These are phyloP conservation scores for Datura wrightii DNA, from an alignment of 257 asterid species.

Conservation along the genomic window DNA sequence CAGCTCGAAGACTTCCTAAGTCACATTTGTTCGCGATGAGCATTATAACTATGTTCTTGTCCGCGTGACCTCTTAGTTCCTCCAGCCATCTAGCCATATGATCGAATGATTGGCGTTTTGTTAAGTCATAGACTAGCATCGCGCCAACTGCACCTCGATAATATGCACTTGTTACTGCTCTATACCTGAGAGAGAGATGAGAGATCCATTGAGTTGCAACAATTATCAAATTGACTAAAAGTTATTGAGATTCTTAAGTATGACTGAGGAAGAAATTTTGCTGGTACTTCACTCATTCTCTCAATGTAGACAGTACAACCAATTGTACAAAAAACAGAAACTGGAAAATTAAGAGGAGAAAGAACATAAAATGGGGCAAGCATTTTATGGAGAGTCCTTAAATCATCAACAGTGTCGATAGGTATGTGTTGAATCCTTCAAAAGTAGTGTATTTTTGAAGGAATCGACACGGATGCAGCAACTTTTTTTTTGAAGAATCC, in stretches of 20 bases:
- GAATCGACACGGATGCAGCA: background rate
- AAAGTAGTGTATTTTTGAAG: background rate
- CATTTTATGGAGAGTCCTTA: too few relatives aligned
- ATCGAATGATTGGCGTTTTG: conserved; percentile 84
- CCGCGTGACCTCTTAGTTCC: conserved; percentile 87
- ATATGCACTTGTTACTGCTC: conserved; percentile 90
- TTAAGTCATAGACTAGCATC: conserved; percentile 77
- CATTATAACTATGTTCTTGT: conserved; percentile 83
- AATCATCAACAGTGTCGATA: too few relatives aligned
- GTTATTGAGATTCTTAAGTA: background rate
- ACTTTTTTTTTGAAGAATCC: rapidly evolving
- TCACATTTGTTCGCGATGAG: conserved; percentile 79
- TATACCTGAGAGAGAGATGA: conserved; percentile 50
- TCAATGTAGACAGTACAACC: background rate
- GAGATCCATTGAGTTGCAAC: background rate
- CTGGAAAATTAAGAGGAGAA: background rate
- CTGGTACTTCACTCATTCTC: background rate
- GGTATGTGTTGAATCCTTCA: background rate
- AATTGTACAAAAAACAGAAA: background rate
- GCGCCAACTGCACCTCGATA: conserved; percentile 93
- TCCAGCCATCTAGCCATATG: conserved; percentile 93
- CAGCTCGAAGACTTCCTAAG: conserved; percentile 75
- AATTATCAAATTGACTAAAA: background rate
- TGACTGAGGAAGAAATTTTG: background rate
- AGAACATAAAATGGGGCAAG: background rate